Percentiles rank a stretch among this genome's conserved stretches.
Evolutionary conservation across 2,329 filamentous ascomycete genomes (phyloP).

Genomic region (Sporothrix pallida): DNA sequence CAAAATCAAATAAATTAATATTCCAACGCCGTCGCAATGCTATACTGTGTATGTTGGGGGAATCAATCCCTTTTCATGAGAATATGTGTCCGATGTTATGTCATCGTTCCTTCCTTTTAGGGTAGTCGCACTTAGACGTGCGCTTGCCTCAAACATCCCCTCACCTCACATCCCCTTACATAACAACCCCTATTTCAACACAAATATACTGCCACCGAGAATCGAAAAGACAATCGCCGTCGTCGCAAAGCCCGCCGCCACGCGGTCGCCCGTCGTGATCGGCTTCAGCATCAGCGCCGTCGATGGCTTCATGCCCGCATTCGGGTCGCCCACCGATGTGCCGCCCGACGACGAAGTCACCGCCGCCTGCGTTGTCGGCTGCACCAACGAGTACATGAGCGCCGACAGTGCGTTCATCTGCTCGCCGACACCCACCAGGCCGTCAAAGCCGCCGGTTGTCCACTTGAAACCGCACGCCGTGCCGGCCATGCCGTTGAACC

Average conservation of each 20-base stretch:
- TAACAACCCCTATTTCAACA: constrained; percentile 47
- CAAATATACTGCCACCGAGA: constrained; percentile 57
- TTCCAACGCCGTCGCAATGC: constrained; percentile 28
- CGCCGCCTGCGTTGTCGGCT: constrained; percentile 48
- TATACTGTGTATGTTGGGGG: not conserved
- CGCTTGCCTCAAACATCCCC: not conserved
- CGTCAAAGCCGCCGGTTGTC: constrained; percentile 63
- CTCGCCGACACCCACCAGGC: constrained; percentile 66
- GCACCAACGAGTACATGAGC: constrained; percentile 64
- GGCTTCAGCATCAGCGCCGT: constrained; percentile 43
- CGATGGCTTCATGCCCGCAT: constrained; percentile 49
- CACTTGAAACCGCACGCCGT: constrained; percentile 73
- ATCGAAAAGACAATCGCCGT: constrained; percentile 56
- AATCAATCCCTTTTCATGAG: constrained; percentile 16
- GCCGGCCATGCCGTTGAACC: constrained; percentile 59
- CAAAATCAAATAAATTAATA: not conserved
- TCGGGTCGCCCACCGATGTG: constrained; percentile 59
- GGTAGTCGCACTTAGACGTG: not conserved
- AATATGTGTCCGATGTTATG: not conserved
- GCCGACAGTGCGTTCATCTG: constrained; percentile 72
- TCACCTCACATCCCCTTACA: not conserved
- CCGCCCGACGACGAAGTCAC: constrained; percentile 63
- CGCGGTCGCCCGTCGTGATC: constrained; percentile 58
- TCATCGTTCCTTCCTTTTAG: constrained; percentile 12
- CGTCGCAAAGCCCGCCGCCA: constrained; percentile 63